phyloP scores from a whole-genome alignment of 805 yeast genomes.

The Kluyveromyces starmeri region DNA sequence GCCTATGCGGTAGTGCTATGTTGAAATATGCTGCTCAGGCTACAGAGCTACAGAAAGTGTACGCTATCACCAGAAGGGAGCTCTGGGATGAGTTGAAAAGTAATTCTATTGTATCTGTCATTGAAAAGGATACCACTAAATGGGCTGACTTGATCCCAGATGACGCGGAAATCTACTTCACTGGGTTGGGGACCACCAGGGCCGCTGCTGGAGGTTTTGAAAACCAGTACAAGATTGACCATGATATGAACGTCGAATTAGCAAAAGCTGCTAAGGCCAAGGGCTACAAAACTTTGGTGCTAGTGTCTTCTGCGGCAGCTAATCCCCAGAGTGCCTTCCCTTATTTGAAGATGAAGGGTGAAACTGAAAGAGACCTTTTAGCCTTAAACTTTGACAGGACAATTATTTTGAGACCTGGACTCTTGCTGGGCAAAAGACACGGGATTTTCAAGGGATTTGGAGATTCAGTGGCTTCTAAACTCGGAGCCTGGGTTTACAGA shows the following conservation, averaged over 20 bases:
- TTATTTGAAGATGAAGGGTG: slow-evolving; percentile 64
- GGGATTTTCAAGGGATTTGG: slow-evolving; percentile 30
- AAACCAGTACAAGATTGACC: slow-evolving; percentile 62
- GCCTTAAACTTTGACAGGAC: slow-evolving; percentile 60
- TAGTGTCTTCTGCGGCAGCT: slow-evolving; percentile 65
- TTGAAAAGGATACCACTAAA: slow-evolving; percentile 37
- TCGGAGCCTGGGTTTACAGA: slow-evolving; percentile 30
- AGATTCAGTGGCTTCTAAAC: slow-evolving; percentile 25
- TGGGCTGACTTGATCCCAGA: slow-evolving; percentile 41
- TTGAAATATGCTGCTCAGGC: slow-evolving; percentile 37
- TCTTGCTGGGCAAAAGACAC: slow-evolving; percentile 55
- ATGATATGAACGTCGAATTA: slow-evolving; percentile 56
- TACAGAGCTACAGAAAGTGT: slow-evolving; percentile 31
- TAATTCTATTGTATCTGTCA: slow-evolving; percentile 30
- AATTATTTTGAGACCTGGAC: slow-evolving; percentile 72
- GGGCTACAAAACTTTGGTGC: slow-evolving; percentile 59
- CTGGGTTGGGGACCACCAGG: slow-evolving; percentile 70
- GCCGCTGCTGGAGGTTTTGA: slow-evolving; percentile 66
- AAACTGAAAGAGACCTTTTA: slow-evolving; percentile 58
- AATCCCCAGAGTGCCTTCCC: slow-evolving; percentile 45
- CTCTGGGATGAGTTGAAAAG: slow-evolving; percentile 21
- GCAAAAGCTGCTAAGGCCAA: slow-evolving; percentile 67
- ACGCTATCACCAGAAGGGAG: slow-evolving; percentile 45
- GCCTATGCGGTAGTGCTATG: slow-evolving; percentile 59
- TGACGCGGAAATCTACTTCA: slow-evolving; percentile 40